These are phyloP conservation scores for Boletus sensibilis DNA, from an alignment of 768 basidiomycete species.

Conservation along the genomic window DNA sequence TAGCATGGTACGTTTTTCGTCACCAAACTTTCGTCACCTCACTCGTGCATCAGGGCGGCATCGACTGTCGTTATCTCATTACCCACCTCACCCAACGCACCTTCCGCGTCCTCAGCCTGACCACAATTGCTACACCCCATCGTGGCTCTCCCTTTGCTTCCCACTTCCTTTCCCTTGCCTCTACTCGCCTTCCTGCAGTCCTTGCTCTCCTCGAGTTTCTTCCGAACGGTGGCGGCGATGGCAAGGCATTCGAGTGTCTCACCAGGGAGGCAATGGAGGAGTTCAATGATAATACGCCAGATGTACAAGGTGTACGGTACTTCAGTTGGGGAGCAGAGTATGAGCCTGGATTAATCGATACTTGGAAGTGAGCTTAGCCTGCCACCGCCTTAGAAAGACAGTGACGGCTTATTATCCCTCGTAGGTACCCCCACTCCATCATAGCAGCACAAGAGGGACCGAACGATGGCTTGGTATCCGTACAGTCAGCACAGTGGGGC, in stretches of 20 bases:
- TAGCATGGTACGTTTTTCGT: constrained; percentile 54
- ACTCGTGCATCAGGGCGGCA: constrained; percentile 66
- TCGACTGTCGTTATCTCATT: constrained; percentile 88
- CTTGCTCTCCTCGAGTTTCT: constrained; percentile 76
- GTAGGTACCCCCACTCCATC: constrained; percentile 70
- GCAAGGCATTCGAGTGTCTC: constrained; percentile 87
- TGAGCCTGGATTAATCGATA: constrained; percentile 86
- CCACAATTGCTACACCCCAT: constrained; percentile 94
- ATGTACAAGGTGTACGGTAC: constrained; percentile 77
- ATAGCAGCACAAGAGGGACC: constrained; percentile 85
- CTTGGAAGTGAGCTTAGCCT: constrained; percentile 59
- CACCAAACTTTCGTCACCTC: background rate
- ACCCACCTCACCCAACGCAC: constrained; percentile 75
- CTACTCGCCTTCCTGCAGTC: constrained; percentile 62
- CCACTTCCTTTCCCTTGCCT: constrained; percentile 79
- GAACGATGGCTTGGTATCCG: constrained; percentile 92
- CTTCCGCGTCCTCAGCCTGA: constrained; percentile 83
- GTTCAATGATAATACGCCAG: constrained; percentile 86
- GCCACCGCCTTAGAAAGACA: background rate
- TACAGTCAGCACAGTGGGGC: constrained; percentile 89
- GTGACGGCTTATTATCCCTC: background rate
- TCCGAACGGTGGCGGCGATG: constrained; percentile 92
- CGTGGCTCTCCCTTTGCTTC: constrained; percentile 93
- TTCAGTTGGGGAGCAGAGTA: constrained; percentile 96
- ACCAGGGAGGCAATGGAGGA: constrained; percentile 80